A percentile compares a stretch with the other conserved stretches of the same genome.
These are phyloP conservation scores for Byssothecium circinans DNA, from an alignment of 2,329 filamentous ascomycete species.

Conservation along the genomic window DNA sequence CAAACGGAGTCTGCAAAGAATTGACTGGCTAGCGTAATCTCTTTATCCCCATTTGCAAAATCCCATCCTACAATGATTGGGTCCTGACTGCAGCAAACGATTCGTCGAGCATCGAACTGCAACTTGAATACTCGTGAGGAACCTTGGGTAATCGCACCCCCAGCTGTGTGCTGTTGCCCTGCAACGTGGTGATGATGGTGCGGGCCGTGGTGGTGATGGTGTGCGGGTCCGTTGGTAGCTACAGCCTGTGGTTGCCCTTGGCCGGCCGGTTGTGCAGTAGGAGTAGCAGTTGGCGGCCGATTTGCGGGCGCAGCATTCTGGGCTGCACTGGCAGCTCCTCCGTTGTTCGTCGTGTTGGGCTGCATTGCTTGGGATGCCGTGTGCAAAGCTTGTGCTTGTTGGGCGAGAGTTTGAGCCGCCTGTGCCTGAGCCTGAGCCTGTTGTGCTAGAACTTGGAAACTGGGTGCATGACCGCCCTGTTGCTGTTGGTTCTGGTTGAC, in stretches of 20 bases:
- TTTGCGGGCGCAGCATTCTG: slow-evolving; percentile 3
- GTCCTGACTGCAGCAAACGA: slow-evolving; percentile 93
- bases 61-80: slow-evolving; percentile 95
- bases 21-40: slow-evolving; percentile 73
- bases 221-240: slow-evolving; percentile 18
- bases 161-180: slow-evolving; percentile 30
- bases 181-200: too few species aligned
- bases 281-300: slow-evolving; percentile 3
- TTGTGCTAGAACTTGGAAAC: slow-evolving; percentile 38
- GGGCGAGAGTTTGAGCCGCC: slow-evolving; percentile 37
- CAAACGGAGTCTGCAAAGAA: slow-evolving; percentile 65
- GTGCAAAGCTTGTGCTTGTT: slow-evolving; percentile 41
- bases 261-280: slow-evolving; percentile 11
- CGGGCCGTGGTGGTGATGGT: slow-evolving; percentile 30
- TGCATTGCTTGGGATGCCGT: slow-evolving; percentile 35
- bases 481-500: slow-evolving; percentile 18
- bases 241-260: slow-evolving; percentile 18
- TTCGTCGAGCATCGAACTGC: slow-evolving; percentile 90
- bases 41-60: slow-evolving; percentile 83
- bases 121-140: slow-evolving; percentile 83
- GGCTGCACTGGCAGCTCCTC: slow-evolving; percentile 9
- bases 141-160: slow-evolving; percentile 32
- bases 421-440: slow-evolving; percentile 43
- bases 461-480: slow-evolving; percentile 15
- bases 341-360: slow-evolving; percentile 17